Conservation (phyloP, 352 stramenopile species). For the Pythium chondricola region DNA sequence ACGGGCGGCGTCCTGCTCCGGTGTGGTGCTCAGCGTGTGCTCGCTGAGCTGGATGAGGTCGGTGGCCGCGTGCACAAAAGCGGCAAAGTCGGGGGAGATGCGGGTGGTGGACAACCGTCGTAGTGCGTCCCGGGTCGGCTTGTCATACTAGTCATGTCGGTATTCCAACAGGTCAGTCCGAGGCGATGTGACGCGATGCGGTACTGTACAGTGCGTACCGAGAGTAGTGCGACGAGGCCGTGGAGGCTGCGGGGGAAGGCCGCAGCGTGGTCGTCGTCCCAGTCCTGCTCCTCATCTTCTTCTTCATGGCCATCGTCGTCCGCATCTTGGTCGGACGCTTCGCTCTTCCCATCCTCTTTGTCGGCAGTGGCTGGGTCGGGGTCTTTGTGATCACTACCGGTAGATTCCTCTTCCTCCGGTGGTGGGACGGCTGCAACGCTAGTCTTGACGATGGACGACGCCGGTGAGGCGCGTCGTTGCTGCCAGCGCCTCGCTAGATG, state of each 20-base stretch:
- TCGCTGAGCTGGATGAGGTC: constrained; percentile 39
- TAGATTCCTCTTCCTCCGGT: not conserved
- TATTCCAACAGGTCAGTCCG: not conserved
- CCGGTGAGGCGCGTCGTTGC: not conserved
- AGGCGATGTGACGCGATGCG: constrained; percentile 2
- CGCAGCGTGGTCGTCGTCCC: constrained; percentile 1
- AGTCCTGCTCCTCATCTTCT: constrained; percentile 8
- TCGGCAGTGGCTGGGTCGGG: no score
- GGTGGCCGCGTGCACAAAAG: constrained; percentile 29
- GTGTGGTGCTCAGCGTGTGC: constrained; percentile 31
- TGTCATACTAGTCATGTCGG: constrained; percentile 26
- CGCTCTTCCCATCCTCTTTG: not conserved
- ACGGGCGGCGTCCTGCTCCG: constrained; percentile 47
- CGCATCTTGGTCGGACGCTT: not conserved
- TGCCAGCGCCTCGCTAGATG: not conserved
- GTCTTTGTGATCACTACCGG: no score
- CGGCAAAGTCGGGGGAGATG: constrained; percentile 28
- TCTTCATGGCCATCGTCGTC: not conserved
- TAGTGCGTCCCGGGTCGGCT: constrained; percentile 29
- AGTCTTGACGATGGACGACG: no score
- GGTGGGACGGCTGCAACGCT: not conserved
- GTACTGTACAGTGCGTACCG: constrained; percentile 25
- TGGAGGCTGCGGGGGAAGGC: constrained; percentile 10
- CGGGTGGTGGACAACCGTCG: constrained; percentile 30
- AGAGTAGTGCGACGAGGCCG: constrained; percentile 17